Conservation (phyloP, 2,329 filamentous ascomycete genomes). For the Aspergillus udagawae region DNA sequence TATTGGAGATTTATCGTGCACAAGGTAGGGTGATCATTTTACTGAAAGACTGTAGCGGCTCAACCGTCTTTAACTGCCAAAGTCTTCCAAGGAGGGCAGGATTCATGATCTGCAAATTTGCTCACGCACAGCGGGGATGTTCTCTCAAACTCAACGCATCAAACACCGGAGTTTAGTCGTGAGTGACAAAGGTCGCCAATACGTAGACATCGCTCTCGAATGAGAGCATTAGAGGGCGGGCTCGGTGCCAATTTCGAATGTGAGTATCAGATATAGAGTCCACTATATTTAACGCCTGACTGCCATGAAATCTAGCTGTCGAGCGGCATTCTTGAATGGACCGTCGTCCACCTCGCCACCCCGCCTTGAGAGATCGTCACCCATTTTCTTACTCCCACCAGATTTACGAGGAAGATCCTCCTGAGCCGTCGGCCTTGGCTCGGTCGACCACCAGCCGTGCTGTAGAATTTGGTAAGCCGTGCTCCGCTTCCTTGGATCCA, state of each 20-base stretch:
- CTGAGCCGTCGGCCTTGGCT: conserved; percentile 78
- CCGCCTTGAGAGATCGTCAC: conserved; percentile 73
- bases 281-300: conserved; percentile 16
- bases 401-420: conserved; percentile 76
- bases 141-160: neutral
- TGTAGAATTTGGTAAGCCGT: conserved; percentile 72
- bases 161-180: neutral
- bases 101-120: neutral
- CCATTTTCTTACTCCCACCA: conserved; percentile 70
- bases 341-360: conserved; percentile 67
- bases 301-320: conserved; percentile 73
- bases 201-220: neutral
- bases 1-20: neutral
- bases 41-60: neutral
- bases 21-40: neutral
- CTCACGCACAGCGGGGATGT: neutral
- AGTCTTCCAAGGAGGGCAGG: neutral
- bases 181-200: neutral
- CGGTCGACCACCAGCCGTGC: conserved; percentile 80
- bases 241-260: neutral
- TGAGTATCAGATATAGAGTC: neutral
- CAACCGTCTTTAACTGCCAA: neutral
- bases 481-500: conserved; percentile 83
- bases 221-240: neutral
- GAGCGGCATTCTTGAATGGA: conserved; percentile 67